Conservation (phyloP, 495 filamentous ascomycete genomes). For the Penicillium longicatenatum region DNA sequence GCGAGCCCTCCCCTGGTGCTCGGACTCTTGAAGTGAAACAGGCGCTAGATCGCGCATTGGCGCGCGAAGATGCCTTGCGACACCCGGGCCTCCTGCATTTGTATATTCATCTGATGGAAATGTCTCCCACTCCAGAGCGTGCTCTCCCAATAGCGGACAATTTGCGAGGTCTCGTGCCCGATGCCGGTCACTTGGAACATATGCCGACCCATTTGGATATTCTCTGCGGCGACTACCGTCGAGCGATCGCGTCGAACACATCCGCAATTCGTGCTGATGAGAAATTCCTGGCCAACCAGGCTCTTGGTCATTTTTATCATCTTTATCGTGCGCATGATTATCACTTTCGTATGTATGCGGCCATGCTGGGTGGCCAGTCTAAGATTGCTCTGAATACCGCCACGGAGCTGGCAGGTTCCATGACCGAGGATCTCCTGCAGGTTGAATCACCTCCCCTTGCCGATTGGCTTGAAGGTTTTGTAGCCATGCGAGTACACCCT, state of each 20-base stretch:
- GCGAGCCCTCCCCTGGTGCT: constrained; percentile 53
- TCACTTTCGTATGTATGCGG: constrained; percentile 70
- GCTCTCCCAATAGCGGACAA: constrained; percentile 58
- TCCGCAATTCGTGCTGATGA: constrained; percentile 65
- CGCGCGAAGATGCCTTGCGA: constrained; percentile 35
- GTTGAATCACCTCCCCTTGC: constrained; percentile 68
- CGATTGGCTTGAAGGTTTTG: constrained; percentile 69
- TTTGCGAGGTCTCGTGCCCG: constrained; percentile 63
- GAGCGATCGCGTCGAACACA: constrained; percentile 60
- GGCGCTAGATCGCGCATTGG: constrained; percentile 56
- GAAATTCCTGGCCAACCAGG: constrained; percentile 53
- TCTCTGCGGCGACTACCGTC: constrained; percentile 65
- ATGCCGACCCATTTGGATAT: constrained; percentile 74
- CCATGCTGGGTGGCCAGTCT: constrained; percentile 67
- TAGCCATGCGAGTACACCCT: constrained; percentile 62
- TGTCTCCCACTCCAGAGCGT: constrained; percentile 62
- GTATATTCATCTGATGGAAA: constrained; percentile 76
- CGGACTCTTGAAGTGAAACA: constrained; percentile 58
- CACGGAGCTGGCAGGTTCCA: constrained; percentile 47
- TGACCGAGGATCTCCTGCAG: constrained; percentile 62
- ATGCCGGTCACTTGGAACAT: constrained; percentile 70
- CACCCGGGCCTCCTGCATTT: constrained; percentile 69
- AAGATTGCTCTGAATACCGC: constrained; percentile 58
- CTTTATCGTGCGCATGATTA: constrained; percentile 67
- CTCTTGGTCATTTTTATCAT: constrained; percentile 64